Evolutionary conservation across 1,139 yeast species (phyloP), one percentile per base, ranked within the genome.

Genomic region (Sugiyamaella pinicola): DNA sequence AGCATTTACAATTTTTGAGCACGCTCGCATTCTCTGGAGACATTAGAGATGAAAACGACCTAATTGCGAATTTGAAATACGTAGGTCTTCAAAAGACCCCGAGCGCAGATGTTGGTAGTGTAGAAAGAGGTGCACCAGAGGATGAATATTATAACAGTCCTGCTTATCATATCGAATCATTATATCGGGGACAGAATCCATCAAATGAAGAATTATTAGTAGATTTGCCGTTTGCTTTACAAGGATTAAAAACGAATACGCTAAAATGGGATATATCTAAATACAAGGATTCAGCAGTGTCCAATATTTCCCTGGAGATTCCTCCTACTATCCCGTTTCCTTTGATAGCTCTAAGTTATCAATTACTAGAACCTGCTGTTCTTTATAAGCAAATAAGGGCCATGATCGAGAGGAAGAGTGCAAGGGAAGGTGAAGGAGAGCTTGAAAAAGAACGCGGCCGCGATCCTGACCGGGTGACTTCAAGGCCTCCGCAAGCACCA

Each of bases 351-450:
- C 61, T 84, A 22, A 67, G 88, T 33, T 81, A 79, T 53, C 71
- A 76, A 47, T 70, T 87, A 1, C 72, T 86, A 44, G 97, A 91
- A 66, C 84, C 89, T 1, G 95, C 90, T 0, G 69, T 91, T 41
- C 71, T 89, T 6, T 87, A 81, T 69, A 77, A 77, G 53, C 69
- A 72, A 51, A 67, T 87, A 38, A 67, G 68, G 10, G 51, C 57
- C 1, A 67, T 67, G 29, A 63, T 76, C n/a, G 77, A 55, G 28
- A 56, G 17, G 57, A 69, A 52, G 67, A 66, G 57, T 13, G 7
- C 45, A 18, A 38, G 42, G 12, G 66, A 70, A 17, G 22, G 21
- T 19, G 24, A 21, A 21, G 41, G 6, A 38, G 21, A 8, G 41
- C 22, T 4, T 12, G 26, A 38, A 6, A 12, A 12, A 13, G 38